phyloP scores from a whole-genome alignment of 495 filamentous ascomycete genomes.

The Aspergillus ostianus region DNA sequence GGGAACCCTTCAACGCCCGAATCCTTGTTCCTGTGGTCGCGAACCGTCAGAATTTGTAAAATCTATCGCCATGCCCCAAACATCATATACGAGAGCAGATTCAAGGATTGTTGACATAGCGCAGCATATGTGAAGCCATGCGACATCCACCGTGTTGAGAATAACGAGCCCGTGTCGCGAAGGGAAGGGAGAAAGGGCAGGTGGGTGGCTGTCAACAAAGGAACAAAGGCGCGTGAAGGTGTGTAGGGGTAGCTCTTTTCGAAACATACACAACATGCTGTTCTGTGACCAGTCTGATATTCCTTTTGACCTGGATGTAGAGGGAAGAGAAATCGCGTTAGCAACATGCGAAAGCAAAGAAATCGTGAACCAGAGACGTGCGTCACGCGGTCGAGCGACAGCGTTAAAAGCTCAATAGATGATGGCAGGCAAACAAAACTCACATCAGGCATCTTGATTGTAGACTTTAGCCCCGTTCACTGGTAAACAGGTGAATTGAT shows the following conservation, averaged over 20 bases:
- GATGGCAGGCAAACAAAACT: conserved; percentile 20
- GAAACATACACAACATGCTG: conserved; percentile 79
- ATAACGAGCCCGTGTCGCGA: conserved; percentile 12
- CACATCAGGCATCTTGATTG: conserved; percentile 45
- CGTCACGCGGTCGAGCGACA: background rate
- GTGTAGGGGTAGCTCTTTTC: conserved; percentile 4
- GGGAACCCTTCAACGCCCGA: conserved; percentile 84
- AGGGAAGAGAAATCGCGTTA: conserved; percentile 9
- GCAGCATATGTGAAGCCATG: background rate
- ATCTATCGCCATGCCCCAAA: background rate
- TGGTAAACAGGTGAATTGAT: background rate
- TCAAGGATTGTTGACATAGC: background rate
- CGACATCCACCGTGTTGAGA: background rate
- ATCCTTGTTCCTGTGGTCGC: conserved; percentile 53
- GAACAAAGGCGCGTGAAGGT: background rate
- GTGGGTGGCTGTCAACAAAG: conserved; percentile 3
- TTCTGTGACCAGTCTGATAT: conserved; percentile 87
- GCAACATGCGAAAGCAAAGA: conserved; percentile 16
- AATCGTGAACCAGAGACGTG: background rate
- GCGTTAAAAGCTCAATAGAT: background rate
- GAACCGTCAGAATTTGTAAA: conserved; percentile 18
- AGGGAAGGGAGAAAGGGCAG: conserved; percentile 1
- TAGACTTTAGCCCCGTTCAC: conserved; percentile 2
- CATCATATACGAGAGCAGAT: background rate
- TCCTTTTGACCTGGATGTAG: conserved; percentile 68